Base-by-base conservation (phyloP, 2,329 filamentous ascomycete species). In the Xylaria polymorpha region DNA sequence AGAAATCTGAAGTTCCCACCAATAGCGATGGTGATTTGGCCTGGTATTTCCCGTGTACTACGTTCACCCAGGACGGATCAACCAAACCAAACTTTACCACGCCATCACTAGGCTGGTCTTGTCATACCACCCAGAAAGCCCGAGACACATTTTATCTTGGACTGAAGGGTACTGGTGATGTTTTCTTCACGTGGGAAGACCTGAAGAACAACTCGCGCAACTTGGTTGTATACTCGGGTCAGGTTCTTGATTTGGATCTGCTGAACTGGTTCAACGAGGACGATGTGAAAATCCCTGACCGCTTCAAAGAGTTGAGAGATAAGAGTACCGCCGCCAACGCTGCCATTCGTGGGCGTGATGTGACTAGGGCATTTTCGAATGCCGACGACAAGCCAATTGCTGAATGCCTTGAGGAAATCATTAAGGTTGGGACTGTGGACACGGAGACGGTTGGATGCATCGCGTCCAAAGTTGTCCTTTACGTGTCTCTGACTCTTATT, bases 401-500 rank as follows among this genome's bases (percentile, higher is more conserved):
- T 14, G 89, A 94, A 78, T 99, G 96, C 80, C 89, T 99, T 71
- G 90, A 94, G 71, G 91, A 99, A 77, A 97, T 97, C 72, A 94
- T 97, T 86, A 97, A 95, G 80, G 96, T 99, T 61, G 96, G 96
- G 67, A 94, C 92, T 14, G 92, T 99, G 69, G 97, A 99, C 77
- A 98, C 96, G 0, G 94, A 97, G 75, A 97, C 93, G 7, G 92
- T 99, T 58, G 96, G 96, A 18, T 99, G 96, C 83, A 99, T 99
- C 79, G 96, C 96, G 1, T 97, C 95, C 72, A 92, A 97, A 82
- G 94, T 99, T 32, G 96, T 99, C 3, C 90, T 99, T 51, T 99
- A 99, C 78, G 91, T 97, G 61, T 97, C 95, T 4, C 85, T 99
- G 72, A 90, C 92, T 63, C 93, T 99, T 80, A 99, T 99, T 81